Percentiles rank a stretch among this genome's conserved stretches.
Evolutionary conservation across 2,329 filamentous ascomycete species (phyloP).

Genomic region (Zymoseptoria crescenta): DNA sequence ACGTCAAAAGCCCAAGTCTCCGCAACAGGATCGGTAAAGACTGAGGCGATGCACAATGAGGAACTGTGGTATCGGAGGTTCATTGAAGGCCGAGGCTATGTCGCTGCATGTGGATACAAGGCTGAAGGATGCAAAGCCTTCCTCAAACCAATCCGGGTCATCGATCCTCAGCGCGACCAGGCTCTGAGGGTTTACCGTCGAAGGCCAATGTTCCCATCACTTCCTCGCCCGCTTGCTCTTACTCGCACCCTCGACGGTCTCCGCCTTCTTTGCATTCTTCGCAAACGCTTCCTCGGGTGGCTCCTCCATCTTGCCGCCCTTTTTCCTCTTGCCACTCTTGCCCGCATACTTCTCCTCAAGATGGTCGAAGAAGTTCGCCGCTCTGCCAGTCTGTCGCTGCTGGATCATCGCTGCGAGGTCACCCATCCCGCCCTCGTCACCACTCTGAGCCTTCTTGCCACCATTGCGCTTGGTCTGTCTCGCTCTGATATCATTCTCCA

Average conservation of each 20-base stretch:
- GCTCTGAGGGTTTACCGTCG: background rate
- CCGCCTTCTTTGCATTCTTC: conserved; percentile 29
- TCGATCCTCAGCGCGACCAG: no score
- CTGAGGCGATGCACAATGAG: background rate
- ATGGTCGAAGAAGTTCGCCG: conserved; percentile 55
- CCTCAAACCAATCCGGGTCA: no score
- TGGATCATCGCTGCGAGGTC: conserved; percentile 67
- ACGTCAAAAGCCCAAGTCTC: no score
- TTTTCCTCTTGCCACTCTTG: conserved; percentile 41
- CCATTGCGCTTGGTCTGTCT: conserved; percentile 40
- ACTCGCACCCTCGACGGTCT: conserved; percentile 9
- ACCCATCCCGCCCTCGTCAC: conserved; percentile 22
- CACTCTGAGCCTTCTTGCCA: conserved; percentile 30
- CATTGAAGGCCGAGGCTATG: background rate
- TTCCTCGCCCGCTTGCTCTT: conserved; percentile 18
- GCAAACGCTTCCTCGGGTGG: conserved; percentile 57
- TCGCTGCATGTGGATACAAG: background rate
- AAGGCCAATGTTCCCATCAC: background rate
- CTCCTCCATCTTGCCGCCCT: conserved; percentile 45
- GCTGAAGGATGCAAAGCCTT: background rate
- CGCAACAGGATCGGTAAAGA: background rate
- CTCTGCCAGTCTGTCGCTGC: conserved; percentile 58
- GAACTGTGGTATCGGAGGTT: background rate
- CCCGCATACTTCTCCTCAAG: conserved; percentile 67
- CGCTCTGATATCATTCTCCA: conserved; percentile 67